Base-by-base conservation (phyloP, 2,329 filamentous ascomycete species). In the Cytospora leucostoma region DNA sequence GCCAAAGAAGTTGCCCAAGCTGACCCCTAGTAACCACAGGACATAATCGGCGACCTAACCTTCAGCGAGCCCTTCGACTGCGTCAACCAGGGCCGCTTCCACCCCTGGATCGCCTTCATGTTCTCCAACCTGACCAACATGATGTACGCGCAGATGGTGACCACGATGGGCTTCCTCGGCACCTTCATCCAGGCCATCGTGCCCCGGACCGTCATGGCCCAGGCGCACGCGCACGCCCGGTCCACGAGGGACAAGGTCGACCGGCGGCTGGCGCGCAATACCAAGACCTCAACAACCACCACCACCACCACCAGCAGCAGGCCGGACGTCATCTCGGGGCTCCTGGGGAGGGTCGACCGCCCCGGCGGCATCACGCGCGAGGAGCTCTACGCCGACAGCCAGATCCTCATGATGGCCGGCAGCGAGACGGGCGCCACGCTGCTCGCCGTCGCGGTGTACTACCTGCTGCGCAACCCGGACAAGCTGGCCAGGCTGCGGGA, bases 41-140 rank as follows among this genome's bases (percentile, higher is more conserved):
- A 71, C 53, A 61, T 72, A 5, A 69, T 70, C 32, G 70, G 70
- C 37, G 68, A 71, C 38, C 65, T 72, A 5, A 63, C 67, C 35
- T 72, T 72, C 19, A 69, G 70, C 51, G 58, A 68, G 56, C 54
- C 68, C 6, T 72, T 71, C 38, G 67, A 59, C 59, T 71, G 68
- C 53, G 65, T 72, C 40, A 64, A 65, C 33, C 56, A 59, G 21
- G 61, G 58, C 52, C 61, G 51, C 7, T 70, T 71, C 59, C 67
- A 72, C 61, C 68, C 71, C 17, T 71, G 68, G 68, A 66, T 72
- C 50, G 40, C 61, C 38, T 66, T 68, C 60, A 68, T 72, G 61
- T 68, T 69, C 55, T 47, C 66, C 21, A 68, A 63, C 62, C 56
- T 71, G 49, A 70, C 67, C 59, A 66, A 65, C 51, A 66, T 66